Base-by-base conservation (phyloP, 164 flowering plant species). In the Vitis cinerea region DNA sequence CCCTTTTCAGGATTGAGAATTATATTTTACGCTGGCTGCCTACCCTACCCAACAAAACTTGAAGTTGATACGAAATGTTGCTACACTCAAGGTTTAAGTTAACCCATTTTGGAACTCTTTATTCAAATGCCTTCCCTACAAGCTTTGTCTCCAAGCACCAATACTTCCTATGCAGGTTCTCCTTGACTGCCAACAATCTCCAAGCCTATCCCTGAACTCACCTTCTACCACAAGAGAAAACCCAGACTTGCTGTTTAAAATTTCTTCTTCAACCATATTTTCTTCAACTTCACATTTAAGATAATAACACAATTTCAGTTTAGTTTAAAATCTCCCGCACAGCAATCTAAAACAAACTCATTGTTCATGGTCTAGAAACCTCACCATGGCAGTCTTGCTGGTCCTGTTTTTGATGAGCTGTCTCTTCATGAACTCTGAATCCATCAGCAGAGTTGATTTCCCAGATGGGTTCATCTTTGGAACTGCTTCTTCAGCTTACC, bases 401-500 rank as follows among this genome's bases (percentile, higher is more conserved):
- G 47, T 72, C 61, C 52, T 76, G 51, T 17, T 75, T 16, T 12
- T 81, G 2, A 27, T 75, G 1, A 17, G 53, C 23, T 15, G 49
- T 16, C 52, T 79, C 37, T 59, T 73, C 17, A 64, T 49, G 8
- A 72, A 57, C 10, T 71, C 79, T 0, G 82, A 77, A 61, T 78
- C 86, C 10, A 71, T 91, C 31, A 76, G 83, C 67, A 83, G 98
- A 82, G 84, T 63, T 54, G 88, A 87, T 84, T 93, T 93, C 68
- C 97, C 98, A 27, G 59, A 78, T 49, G 91, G 88, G 53, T 91
- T 93, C 65, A 66, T 79, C 56, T 91, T 91, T 64, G 97, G 98
- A 72, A 91, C 95, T 9, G 93, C 98, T 53, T 91, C 98, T 66
- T 93, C 98, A 9, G 98, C 98, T 73, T 90, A 83, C 66, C 98